These are phyloP conservation scores for Kluyveromyces sp. DNA, from an alignment of 1,139 yeast species.

Conservation along the genomic window DNA sequence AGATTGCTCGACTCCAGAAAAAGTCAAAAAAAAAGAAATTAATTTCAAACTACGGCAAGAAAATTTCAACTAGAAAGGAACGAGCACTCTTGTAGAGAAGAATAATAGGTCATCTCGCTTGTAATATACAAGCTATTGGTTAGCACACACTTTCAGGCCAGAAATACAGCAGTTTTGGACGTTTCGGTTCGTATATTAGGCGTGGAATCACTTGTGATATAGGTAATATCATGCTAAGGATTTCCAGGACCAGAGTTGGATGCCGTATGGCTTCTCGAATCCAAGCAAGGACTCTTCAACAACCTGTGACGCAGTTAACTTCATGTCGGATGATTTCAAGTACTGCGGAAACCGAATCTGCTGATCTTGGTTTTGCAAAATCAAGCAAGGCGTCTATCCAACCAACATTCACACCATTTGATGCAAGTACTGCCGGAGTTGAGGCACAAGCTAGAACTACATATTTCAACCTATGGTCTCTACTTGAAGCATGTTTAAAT, in stretches of 20 bases:
- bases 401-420: conserved; percentile 22
- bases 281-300: background rate
- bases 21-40: no score
- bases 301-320: background rate
- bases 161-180: no score
- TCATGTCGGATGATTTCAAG: background rate
- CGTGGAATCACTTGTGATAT: background rate
- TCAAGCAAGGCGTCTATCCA: conserved; percentile 16
- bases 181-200: no score
- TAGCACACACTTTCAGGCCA: no score
- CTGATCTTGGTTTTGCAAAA: conserved; percentile 15
- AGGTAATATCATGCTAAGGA: background rate
- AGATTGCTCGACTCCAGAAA: no score
- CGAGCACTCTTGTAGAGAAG: no score
- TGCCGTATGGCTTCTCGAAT: background rate
- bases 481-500: conserved; percentile 72
- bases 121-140: no score
- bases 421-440: conserved; percentile 18
- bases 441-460: conserved; percentile 47
- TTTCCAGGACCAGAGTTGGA: background rate
- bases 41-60: no score
- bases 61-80: no score
- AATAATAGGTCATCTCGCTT: no score
- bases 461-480: conserved; percentile 60
- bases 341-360: background rate